Base-by-base conservation (phyloP, 305 asterid genomes). In the Solanum hybrid region DNA sequence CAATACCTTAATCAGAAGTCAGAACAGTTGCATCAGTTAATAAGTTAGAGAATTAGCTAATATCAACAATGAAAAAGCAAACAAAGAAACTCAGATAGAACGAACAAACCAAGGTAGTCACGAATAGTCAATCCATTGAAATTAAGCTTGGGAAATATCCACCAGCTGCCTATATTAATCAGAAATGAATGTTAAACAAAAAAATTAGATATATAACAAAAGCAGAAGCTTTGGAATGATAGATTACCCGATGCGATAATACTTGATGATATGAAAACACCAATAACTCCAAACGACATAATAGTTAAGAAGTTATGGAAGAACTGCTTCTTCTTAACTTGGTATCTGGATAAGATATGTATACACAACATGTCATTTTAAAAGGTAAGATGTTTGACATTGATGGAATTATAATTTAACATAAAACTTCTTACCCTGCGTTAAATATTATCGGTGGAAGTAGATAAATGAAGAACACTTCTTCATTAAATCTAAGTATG, bases 251-350 rank as follows among this genome's bases (percentile, higher is more conserved):
- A 92, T 35, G 98, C 91, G 45, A 96, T 93, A 42, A 97, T 95
- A 90, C 93, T 88, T 11, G 98, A 89, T 31, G 99, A 97, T 91
- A 97, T 94, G 89, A 97, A 94, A 87, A 94, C 99, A 56, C 99
- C 99, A 88, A 94, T 88, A 35, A 97, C 96, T 87, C 99, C 99
- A 88, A 96, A 95, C 90, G 97, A 92, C 98, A 96, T 95, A 76
- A 97, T 97, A 15, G 98, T 94, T 76, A 97, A 95, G 94, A 97
- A 96, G 92, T 97, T 96, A 60, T 97, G 99, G 93, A 97, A 97
- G 95, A 97, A 96, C 87, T 95, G 98, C 90, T 96, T 96, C 98
- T 97, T 97, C 96, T 97, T 97, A 86, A 95, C 99, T 94, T 97
- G 99, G 90, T 95, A 97, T 78, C 99, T 97, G 94, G 80, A 26